phyloP scores from a whole-genome alignment of 805 yeast species.

The Allodekkera sacchari region DNA sequence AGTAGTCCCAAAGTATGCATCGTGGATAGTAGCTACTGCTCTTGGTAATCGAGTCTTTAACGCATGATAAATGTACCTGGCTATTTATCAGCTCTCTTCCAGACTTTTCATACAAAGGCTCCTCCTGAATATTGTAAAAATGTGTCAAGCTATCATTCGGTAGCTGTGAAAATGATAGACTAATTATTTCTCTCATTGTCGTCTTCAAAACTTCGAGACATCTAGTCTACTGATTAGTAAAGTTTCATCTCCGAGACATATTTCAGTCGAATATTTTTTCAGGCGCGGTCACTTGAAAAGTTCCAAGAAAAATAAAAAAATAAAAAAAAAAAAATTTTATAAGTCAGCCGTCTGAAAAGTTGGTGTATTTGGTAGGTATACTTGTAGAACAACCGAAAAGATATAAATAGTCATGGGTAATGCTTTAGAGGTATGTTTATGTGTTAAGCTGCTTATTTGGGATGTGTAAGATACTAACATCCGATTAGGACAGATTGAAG shows the following conservation, averaged over 20 bases:
- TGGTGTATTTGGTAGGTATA: no score
- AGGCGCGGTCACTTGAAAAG: conserved; percentile 1
- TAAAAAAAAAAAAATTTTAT: conserved; percentile 1
- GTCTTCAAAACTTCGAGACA: no score
- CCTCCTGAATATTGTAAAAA: conserved; percentile 73
- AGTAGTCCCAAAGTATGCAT: conserved; percentile 70
- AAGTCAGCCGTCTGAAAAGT: no score
- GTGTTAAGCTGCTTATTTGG: neutral
- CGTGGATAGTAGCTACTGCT: conserved; percentile 72
- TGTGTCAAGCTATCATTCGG: conserved; percentile 76
- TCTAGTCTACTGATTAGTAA: no score
- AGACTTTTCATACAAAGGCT: conserved; percentile 36
- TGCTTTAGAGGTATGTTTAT: conserved; percentile 47
- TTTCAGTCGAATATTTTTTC: neutral
- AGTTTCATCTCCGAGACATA: no score
- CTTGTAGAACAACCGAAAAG: no score
- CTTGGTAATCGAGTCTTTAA: conserved; percentile 22
- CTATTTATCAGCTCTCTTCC: neutral
- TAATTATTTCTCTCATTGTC: conserved; percentile 69
- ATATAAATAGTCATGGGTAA: conserved; percentile 39
- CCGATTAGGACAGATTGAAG: conserved; percentile 58
- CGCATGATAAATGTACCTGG: conserved; percentile 3
- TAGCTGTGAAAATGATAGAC: conserved; percentile 59
- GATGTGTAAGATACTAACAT: conserved; percentile 2
- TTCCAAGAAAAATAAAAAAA: no score